Conservation (phyloP, 306 rosid species). For the Pueraria montana region DNA sequence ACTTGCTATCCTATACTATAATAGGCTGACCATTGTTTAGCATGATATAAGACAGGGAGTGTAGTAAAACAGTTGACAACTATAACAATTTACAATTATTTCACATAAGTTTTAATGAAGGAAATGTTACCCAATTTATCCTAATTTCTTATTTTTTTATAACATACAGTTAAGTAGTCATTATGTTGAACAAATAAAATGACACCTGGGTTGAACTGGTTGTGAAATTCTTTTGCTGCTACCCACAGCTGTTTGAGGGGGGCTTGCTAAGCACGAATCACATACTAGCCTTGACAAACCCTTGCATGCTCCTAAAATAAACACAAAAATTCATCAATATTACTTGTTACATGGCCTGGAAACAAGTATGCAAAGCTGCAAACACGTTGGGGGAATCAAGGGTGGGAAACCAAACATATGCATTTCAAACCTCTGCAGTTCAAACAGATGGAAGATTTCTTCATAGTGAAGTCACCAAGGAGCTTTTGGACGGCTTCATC, state of each 20-base stretch:
- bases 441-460: slow-evolving; percentile 70
- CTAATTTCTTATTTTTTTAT: neutral
- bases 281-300: slow-evolving; percentile 69
- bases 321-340: slow-evolving; percentile 49
- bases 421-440: slow-evolving; percentile 78
- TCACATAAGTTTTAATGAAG: neutral
- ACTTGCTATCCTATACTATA: neutral
- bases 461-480: slow-evolving; percentile 63
- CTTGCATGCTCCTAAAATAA: slow-evolving; percentile 46
- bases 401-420: slow-evolving; percentile 29
- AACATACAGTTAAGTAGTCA: neutral
- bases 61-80: neutral
- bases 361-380: slow-evolving; percentile 4
- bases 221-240: slow-evolving; percentile 32
- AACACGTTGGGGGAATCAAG: neutral
- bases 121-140: slow-evolving; percentile 8
- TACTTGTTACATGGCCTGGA: neutral
- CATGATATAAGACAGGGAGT: neutral
- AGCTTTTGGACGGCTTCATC: slow-evolving; percentile 68
- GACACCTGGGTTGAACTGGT: slow-evolving; percentile 45
- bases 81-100: neutral
- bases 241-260: slow-evolving; percentile 40
- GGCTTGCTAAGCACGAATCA: slow-evolving; percentile 59
- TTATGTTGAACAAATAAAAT: slow-evolving; percentile 10
- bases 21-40: neutral